Evolutionary conservation across 257 asterid species (phyloP).

Genomic region (Rubia yunnanensis): DNA sequence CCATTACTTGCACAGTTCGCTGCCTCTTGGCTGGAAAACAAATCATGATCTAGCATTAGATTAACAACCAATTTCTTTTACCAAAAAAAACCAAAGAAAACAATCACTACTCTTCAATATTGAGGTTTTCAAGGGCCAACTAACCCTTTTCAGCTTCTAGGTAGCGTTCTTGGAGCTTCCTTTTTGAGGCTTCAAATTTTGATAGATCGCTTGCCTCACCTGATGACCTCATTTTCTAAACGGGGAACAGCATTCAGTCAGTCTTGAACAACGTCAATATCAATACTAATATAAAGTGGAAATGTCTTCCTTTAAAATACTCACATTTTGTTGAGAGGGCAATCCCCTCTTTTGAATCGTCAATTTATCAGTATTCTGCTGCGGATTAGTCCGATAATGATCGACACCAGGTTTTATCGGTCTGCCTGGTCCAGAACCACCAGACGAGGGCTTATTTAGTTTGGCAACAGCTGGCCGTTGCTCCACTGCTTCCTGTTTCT

Average conservation of each 20-base stretch:
- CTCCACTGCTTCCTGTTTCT: slow-evolving; percentile 37
- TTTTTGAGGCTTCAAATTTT: slow-evolving; percentile 68
- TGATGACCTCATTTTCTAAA: slow-evolving; percentile 29
- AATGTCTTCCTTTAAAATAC: slow-evolving; percentile 9
- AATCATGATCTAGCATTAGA: background rate
- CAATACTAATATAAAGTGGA: background rate
- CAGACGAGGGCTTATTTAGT: slow-evolving; percentile 32
- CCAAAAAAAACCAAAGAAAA: background rate
- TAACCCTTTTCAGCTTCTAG: slow-evolving; percentile 86
- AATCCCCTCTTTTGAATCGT: slow-evolving; percentile 39
- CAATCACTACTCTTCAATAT: background rate
- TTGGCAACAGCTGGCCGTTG: slow-evolving; percentile 33
- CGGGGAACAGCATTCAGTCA: background rate
- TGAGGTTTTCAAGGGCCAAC: slow-evolving; percentile 14
- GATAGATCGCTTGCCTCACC: slow-evolving; percentile 39
- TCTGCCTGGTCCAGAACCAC: slow-evolving; percentile 39
- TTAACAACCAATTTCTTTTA: background rate
- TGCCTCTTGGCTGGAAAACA: slow-evolving; percentile 60
- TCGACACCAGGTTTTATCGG: slow-evolving; percentile 32
- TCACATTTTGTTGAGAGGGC: slow-evolving; percentile 46
- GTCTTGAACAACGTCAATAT: slow-evolving; percentile 5
- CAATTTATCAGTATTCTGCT: slow-evolving; percentile 34
- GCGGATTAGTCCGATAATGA: slow-evolving; percentile 30
- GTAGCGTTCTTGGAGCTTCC: slow-evolving; percentile 92
- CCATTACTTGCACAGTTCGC: slow-evolving; percentile 79